Conservation (phyloP, 441 rosid species). For the Pelargonium cotyledonis region DNA sequence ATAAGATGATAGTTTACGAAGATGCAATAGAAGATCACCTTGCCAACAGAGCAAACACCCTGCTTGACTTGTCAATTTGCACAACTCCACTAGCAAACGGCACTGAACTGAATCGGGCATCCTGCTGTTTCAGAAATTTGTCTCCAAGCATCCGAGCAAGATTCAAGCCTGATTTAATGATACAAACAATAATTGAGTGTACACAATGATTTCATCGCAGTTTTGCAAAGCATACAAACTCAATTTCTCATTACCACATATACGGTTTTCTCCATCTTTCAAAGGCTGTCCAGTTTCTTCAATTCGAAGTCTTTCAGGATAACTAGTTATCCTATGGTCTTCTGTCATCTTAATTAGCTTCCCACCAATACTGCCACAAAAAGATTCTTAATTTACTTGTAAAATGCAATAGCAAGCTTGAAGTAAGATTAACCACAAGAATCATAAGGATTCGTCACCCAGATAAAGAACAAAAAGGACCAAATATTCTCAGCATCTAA, state of each 20-base stretch:
- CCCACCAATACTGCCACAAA: constrained; percentile 57
- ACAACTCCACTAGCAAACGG: constrained; percentile 74
- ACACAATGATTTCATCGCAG: no score
- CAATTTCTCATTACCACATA: constrained; percentile 47
- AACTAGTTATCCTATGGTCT: constrained; percentile 76
- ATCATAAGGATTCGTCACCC: neutral
- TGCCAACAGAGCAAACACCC: constrained; percentile 65
- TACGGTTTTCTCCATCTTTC: constrained; percentile 74
- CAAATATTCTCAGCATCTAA: no score
- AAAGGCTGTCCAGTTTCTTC: constrained; percentile 63
- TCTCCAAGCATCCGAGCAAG: constrained; percentile 98
- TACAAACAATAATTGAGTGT: neutral
- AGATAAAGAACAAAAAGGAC: neutral
- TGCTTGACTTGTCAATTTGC: constrained; percentile 48
- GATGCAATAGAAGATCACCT: constrained; percentile 41
- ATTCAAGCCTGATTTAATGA: constrained; percentile 53
- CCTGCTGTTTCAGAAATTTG: constrained; percentile 90
- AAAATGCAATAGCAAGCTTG: constrained; percentile 9
- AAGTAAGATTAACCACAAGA: no score
- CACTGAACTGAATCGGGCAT: constrained; percentile 72
- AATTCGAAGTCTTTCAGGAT: constrained; percentile 64
- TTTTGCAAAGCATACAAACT: neutral
- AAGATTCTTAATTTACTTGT: constrained; percentile 20
- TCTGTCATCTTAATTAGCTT: constrained; percentile 75
- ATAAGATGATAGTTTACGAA: neutral